Percentiles rank a stretch among this genome's conserved stretches.
phyloP scores from a whole-genome alignment of 1,139 yeast species.

The Maudiozyma humilis region DNA sequence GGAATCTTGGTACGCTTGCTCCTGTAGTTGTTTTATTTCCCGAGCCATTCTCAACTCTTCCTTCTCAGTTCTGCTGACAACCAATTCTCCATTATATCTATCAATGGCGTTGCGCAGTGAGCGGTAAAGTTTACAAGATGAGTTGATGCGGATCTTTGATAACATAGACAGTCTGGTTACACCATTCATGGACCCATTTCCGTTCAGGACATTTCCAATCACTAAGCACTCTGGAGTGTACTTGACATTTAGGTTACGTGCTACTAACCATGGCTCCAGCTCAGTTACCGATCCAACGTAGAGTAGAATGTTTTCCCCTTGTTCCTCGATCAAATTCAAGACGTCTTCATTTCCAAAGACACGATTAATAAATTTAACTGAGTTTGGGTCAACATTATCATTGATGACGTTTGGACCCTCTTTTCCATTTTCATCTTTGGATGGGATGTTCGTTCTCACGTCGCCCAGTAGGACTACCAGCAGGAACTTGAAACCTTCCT shows the following conservation, averaged over 20 bases:
- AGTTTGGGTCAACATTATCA: conserved; percentile 19
- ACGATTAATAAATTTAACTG: conserved; percentile 24
- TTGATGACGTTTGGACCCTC: conserved; percentile 4
- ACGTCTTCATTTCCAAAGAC: conserved; percentile 26
- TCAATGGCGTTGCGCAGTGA: conserved; percentile 27
- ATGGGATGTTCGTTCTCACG: conserved; percentile 5
- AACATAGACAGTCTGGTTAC: conserved; percentile 31
- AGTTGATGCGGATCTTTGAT: conserved; percentile 25
- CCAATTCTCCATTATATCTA: conserved; percentile 32
- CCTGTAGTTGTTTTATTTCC: conserved; percentile 33
- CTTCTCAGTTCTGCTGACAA: conserved; percentile 31
- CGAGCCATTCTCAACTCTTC: conserved; percentile 33
- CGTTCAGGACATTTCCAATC: conserved; percentile 33
- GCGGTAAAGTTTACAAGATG: conserved; percentile 26
- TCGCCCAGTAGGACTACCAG: conserved; percentile 30
- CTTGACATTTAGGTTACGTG: conserved; percentile 25
- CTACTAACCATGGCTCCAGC: conserved; percentile 32
- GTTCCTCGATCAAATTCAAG: conserved; percentile 18
- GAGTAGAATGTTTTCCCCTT: conserved; percentile 25
- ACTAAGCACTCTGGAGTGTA: conserved; percentile 32
- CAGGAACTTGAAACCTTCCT: conserved; percentile 29
- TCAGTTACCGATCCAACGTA: conserved; percentile 31
- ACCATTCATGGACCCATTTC: conserved; percentile 27
- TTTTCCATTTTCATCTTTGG: neutral
- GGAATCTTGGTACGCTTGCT: conserved; percentile 34